phyloP scores from a whole-genome alignment of 208 protist genomes.

The Trichomonas tenax region DNA sequence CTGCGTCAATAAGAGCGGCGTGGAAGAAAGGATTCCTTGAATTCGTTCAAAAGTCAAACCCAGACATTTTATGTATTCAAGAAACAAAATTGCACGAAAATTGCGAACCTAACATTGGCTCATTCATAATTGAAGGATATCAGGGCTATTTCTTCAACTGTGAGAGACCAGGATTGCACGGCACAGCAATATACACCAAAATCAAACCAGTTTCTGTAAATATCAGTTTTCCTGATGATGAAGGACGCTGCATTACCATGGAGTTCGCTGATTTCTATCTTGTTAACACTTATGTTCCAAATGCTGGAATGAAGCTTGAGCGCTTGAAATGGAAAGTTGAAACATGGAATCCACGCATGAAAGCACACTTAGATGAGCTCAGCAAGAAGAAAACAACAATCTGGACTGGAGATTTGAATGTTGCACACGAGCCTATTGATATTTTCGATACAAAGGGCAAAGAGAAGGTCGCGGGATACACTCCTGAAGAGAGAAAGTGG shows the following conservation, averaged over 20 bases:
- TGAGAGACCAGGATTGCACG: neutral
- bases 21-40: neutral
- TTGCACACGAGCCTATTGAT: neutral
- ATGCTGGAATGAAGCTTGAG: neutral
- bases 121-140: neutral
- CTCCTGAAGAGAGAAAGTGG: neutral
- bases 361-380: neutral
- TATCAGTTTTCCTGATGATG: neutral
- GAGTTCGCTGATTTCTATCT: neutral
- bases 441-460: neutral
- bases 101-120: neutral
- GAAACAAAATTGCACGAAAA: neutral
- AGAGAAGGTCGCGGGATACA: neutral
- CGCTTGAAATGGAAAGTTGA: neutral
- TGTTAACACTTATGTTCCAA: conserved; percentile 13
- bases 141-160: neutral
- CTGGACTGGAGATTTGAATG: conserved; percentile 15
- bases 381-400: neutral
- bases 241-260: neutral
- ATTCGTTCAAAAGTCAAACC: neutral
- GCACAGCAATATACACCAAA: conserved; percentile 11
- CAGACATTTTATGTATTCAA: neutral
- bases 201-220: neutral
- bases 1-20: neutral
- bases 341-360: neutral